Conservation (phyloP, 225 moss, liverwort and hornwort genomes). For the Asterella californica region DNA sequence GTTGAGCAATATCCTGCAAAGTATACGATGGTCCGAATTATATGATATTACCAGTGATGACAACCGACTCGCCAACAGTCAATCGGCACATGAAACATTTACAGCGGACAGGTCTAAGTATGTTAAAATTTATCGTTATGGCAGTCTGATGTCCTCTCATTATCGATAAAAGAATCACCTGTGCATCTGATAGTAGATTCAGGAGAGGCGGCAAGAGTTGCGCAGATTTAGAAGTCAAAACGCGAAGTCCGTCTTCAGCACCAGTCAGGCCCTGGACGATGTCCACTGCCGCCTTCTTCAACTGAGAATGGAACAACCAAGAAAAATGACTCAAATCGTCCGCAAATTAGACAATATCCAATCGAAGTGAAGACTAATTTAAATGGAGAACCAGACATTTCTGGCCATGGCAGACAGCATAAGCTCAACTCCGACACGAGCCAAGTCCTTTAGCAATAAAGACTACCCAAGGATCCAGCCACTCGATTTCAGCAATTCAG, state of each 20-base stretch:
- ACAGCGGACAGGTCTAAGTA: background rate
- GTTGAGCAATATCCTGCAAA: constrained; percentile 55
- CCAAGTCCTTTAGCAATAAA: no score
- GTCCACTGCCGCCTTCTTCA: constrained; percentile 82
- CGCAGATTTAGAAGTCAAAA: constrained; percentile 45
- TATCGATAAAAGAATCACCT: constrained; percentile 22
- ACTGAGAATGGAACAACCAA: constrained; percentile 1
- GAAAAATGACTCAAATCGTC: background rate
- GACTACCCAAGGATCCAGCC: background rate
- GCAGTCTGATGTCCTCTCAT: background rate
- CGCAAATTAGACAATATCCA: background rate
- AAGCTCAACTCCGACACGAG: no score
- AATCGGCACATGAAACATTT: background rate
- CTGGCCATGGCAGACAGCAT: background rate
- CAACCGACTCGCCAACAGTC: background rate
- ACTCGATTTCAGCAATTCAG: background rate
- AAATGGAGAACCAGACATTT: background rate
- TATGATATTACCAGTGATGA: background rate
- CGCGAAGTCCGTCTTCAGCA: constrained; percentile 66
- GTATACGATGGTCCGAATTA: background rate
- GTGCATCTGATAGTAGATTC: constrained; percentile 48
- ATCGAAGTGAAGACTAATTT: background rate
- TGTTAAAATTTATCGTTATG: background rate
- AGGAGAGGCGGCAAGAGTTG: constrained; percentile 61
- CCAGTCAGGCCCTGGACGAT: constrained; percentile 93